phyloP scores from a whole-genome alignment of 495 filamentous ascomycete genomes.

The Aspergillus olivimuriae region DNA sequence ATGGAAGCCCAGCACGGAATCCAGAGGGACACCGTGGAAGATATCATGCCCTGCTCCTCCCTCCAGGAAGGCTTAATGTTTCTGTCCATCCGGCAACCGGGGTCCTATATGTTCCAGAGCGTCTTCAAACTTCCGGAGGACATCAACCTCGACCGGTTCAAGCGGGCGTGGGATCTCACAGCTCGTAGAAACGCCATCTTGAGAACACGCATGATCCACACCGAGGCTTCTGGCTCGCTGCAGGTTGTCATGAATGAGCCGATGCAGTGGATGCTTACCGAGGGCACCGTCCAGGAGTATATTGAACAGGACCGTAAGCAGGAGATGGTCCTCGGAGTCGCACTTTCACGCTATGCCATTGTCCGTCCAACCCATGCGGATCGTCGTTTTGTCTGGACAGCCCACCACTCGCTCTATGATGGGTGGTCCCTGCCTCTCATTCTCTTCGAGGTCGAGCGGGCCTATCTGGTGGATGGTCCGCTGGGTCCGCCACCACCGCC shows the following conservation, averaged over 20 bases:
- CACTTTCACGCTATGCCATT: conserved; percentile 8
- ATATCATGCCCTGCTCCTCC: conserved; percentile 55
- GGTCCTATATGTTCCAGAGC: conserved; percentile 24
- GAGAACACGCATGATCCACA: conserved; percentile 37
- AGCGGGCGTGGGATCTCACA: conserved; percentile 33
- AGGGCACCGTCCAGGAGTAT: too few species aligned
- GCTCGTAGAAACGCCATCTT: conserved; percentile 25
- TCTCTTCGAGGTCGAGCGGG: not conserved
- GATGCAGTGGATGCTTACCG: not conserved
- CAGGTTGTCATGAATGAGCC: conserved; percentile 29
- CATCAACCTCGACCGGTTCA: conserved; percentile 27
- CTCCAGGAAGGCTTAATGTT: conserved; percentile 54
- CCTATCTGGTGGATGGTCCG: too few species aligned
- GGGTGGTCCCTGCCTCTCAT: not conserved
- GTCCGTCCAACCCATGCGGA: not conserved
- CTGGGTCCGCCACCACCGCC: not conserved
- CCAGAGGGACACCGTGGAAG: conserved; percentile 30
- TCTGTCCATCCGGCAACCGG: conserved; percentile 27
- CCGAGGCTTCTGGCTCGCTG: conserved; percentile 11
- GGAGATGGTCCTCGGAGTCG: not conserved
- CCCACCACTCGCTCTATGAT: not conserved
- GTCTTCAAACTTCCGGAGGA: conserved; percentile 19
- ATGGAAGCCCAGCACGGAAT: too few species aligned
- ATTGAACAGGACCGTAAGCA: too few species aligned
- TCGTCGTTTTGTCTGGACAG: not conserved